Evolutionary conservation across 176 grass and related monocot genomes (phyloP).

Genomic region (Avena atlantica): DNA sequence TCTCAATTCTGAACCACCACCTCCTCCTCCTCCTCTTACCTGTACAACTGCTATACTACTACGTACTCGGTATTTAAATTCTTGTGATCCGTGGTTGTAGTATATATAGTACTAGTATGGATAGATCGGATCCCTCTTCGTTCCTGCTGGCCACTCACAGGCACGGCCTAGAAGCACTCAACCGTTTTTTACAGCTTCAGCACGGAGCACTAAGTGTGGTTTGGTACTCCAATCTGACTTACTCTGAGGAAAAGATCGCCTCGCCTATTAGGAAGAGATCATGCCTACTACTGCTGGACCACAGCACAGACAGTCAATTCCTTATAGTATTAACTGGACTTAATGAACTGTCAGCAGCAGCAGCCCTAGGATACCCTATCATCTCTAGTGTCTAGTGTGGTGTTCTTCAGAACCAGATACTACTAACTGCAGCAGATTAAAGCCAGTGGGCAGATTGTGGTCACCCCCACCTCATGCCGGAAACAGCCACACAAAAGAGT

Average conservation of each 20-base stretch:
- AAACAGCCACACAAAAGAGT: not conserved
- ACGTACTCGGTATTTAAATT: not conserved
- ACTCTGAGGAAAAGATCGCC: too few relatives aligned
- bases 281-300: not conserved
- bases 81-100: slow-evolving; percentile 14
- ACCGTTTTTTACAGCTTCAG: slow-evolving; percentile 14
- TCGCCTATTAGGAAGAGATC: not conserved
- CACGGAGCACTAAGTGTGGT: slow-evolving; percentile 43
- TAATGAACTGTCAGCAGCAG: slow-evolving; percentile 29
- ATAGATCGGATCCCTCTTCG: slow-evolving; percentile 20
- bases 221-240: slow-evolving; percentile 43
- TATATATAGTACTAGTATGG: not conserved
- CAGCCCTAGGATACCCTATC: slow-evolving; percentile 42
- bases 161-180: slow-evolving; percentile 35
- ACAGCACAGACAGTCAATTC: not conserved
- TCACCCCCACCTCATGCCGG: not conserved
- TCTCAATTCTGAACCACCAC: slow-evolving; percentile 22
- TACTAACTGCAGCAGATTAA: slow-evolving; percentile 40
- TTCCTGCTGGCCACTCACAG: slow-evolving; percentile 31
- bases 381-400: not conserved
- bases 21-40: not conserved
- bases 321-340: not conserved
- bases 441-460: slow-evolving; percentile 25
- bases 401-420: slow-evolving; percentile 20
- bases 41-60: not conserved